Evolutionary conservation across 2,329 filamentous ascomycete species (phyloP).

Genomic region (Westerdykella aurantiaca): DNA sequence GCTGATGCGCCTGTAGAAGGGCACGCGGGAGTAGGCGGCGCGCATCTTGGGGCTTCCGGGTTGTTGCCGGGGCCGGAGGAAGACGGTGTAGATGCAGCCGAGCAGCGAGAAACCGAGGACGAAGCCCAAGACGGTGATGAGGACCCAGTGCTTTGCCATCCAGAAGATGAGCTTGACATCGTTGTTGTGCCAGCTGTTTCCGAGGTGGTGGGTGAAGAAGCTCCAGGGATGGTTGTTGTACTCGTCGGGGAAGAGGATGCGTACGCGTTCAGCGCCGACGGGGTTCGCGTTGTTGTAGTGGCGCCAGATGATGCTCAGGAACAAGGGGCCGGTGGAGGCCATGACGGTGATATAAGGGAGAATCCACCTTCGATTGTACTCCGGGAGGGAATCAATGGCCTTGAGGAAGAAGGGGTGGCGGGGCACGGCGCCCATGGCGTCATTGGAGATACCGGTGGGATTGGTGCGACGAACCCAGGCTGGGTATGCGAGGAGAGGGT

Average conservation of each 20-base stretch:
- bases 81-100: slow-evolving; percentile 48
- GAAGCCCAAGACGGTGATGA: slow-evolving; percentile 52
- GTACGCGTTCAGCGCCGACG: slow-evolving; percentile 50
- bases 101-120: slow-evolving; percentile 47
- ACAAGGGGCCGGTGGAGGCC: slow-evolving; percentile 71
- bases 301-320: slow-evolving; percentile 69
- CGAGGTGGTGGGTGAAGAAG: slow-evolving; percentile 63
- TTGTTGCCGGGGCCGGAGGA: slow-evolving; percentile 37
- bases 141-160: slow-evolving; percentile 52
- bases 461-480: slow-evolving; percentile 66
- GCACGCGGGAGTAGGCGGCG: slow-evolving; percentile 22
- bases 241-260: slow-evolving; percentile 64
- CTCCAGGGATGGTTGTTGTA: slow-evolving; percentile 65
- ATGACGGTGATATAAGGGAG: slow-evolving; percentile 72
- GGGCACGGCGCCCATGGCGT: slow-evolving; percentile 68
- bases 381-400: slow-evolving; percentile 61
- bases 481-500: slow-evolving; percentile 62
- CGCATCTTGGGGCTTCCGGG: slow-evolving; percentile 12
- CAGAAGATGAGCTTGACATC: slow-evolving; percentile 62
- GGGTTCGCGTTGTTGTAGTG: slow-evolving; percentile 58
- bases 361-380: slow-evolving; percentile 64
- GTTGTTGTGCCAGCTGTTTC: slow-evolving; percentile 60
- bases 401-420: slow-evolving; percentile 69
- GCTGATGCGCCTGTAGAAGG: slow-evolving; percentile 35
- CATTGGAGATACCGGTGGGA: slow-evolving; percentile 75